These are phyloP conservation scores for Cerrena zonata DNA, from an alignment of 1,284 basidiomycete genomes.

Conservation along the genomic window DNA sequence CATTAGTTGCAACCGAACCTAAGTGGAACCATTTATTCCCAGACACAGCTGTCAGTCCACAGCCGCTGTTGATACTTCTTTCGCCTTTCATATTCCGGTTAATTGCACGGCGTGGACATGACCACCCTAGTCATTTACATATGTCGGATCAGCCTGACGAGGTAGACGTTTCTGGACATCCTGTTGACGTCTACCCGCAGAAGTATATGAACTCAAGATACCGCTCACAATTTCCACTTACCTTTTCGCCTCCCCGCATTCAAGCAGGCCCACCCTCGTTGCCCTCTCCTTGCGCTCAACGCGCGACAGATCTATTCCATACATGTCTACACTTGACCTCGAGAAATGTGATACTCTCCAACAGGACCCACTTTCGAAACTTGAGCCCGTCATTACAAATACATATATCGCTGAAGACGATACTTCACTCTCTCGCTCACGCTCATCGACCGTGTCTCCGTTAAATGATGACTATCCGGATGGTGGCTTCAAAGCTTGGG, in stretches of 20 bases:
- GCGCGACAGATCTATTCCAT: background rate
- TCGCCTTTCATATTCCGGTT: background rate
- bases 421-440: background rate
- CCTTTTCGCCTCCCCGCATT: background rate
- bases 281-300: background rate
- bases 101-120: background rate
- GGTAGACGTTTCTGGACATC: background rate
- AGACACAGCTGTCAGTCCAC: background rate
- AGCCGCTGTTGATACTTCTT: background rate
- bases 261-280: no score
- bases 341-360: slow-evolving; percentile 5
- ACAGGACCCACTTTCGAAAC: background rate
- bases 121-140: background rate
- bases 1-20: background rate
- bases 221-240: background rate
- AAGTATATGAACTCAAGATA: background rate
- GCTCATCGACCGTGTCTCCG: background rate
- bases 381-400: background rate
- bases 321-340: slow-evolving; percentile 4
- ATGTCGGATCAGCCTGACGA: background rate
- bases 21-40: background rate
- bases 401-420: background rate
- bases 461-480: slow-evolving; percentile 19
- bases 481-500: slow-evolving; percentile 31
- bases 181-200: background rate